A percentile compares a stretch with the other conserved stretches of the same genome.
phyloP scores from a whole-genome alignment of 2,329 filamentous ascomycete species.

The Penicillium sp. region DNA sequence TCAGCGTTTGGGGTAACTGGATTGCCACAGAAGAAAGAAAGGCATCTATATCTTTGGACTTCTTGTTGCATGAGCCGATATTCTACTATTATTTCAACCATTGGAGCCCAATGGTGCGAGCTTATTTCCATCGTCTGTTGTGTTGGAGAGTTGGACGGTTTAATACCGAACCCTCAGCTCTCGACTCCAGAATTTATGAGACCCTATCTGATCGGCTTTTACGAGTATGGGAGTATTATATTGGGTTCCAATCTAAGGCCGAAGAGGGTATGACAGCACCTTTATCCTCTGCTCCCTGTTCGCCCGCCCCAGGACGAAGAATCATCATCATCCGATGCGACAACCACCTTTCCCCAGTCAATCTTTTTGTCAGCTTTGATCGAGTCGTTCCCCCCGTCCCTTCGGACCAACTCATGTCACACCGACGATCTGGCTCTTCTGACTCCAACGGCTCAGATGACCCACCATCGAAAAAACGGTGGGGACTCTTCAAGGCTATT shows the following conservation, averaged over 20 bases:
- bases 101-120: conserved; percentile 93
- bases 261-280: conserved; percentile 56
- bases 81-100: conserved; percentile 86
- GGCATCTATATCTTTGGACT: conserved; percentile 66
- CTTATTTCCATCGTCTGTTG: conserved; percentile 85
- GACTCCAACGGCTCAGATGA: conserved; percentile 27
- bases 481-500: conserved; percentile 53
- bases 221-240: conserved; percentile 74
- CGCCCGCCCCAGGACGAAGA: conserved; percentile 78
- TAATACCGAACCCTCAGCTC: conserved; percentile 62
- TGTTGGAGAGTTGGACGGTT: conserved; percentile 87
- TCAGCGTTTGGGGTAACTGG: conserved; percentile 73
- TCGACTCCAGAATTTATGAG: conserved; percentile 70
- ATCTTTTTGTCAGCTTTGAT: conserved; percentile 63
- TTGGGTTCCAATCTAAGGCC: conserved; percentile 69
- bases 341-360: conserved; percentile 52
- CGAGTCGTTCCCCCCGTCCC: conserved; percentile 51
- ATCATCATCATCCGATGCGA: conserved; percentile 89
- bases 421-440: conserved; percentile 37
- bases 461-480: conserved; percentile 43
- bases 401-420: conserved; percentile 32
- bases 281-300: conserved; percentile 77
- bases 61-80: conserved; percentile 70
- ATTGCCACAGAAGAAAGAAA: conserved; percentile 66
- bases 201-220: conserved; percentile 67